Conservation (phyloP, 2,329 filamentous ascomycete genomes). For the Pseudogymnoascus sp. region DNA sequence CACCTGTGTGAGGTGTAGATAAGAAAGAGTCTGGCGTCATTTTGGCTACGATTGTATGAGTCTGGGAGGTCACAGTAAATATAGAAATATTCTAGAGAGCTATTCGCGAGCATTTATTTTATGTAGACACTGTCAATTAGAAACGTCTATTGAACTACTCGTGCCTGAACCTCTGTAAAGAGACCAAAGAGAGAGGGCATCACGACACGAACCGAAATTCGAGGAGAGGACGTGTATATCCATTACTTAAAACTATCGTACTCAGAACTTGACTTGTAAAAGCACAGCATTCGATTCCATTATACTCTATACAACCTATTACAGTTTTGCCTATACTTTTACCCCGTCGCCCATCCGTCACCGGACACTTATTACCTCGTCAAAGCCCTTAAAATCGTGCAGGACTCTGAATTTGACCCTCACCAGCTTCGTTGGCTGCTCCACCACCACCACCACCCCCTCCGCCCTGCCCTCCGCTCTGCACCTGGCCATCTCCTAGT, state of each 20-base stretch:
- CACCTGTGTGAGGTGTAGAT: slow-evolving; percentile 2
- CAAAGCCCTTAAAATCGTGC: not conserved
- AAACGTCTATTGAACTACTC: not conserved
- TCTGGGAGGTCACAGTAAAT: slow-evolving; percentile 6
- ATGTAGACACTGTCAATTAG: not conserved
- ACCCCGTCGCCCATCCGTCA: not conserved
- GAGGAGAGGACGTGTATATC: not conserved
- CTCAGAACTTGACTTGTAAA: not conserved
- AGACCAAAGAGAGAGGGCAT: not conserved
- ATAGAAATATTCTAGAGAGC: slow-evolving; percentile 3
- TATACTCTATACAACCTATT: not conserved
- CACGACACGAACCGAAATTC: too few relatives aligned
- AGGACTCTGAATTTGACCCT: not conserved
- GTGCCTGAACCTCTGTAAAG: not conserved
- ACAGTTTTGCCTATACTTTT: not conserved
- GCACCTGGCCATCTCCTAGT: not conserved
- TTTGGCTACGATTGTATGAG: slow-evolving; percentile 7
- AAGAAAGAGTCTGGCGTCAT: slow-evolving; percentile 3
- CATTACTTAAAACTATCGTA: not conserved
- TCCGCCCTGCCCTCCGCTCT: not conserved
- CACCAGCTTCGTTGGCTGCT: not conserved
- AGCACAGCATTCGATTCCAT: not conserved
- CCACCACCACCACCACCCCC: not conserved
- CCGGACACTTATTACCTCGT: not conserved
- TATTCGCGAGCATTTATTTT: not conserved